Conservation (phyloP, 768 basidiomycete species). For the Suillus variegatus region DNA sequence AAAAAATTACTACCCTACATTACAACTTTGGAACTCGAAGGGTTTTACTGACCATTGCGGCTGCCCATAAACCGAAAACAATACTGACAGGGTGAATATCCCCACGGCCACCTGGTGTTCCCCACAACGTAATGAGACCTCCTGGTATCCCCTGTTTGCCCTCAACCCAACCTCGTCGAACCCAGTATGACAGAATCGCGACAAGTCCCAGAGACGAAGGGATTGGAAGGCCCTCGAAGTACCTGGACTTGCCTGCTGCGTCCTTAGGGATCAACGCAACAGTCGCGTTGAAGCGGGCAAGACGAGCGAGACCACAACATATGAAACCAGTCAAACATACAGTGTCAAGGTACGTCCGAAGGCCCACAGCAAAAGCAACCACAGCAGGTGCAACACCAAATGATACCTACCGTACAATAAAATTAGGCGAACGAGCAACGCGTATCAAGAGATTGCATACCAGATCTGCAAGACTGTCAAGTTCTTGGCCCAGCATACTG, state of each 20-base stretch:
- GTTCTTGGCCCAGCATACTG: conserved; percentile 95
- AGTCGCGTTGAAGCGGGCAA: conserved; percentile 98
- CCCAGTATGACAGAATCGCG: conserved; percentile 77
- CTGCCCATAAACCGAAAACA: conserved; percentile 85
- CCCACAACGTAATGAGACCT: conserved; percentile 77
- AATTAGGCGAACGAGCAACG: conserved; percentile 6
- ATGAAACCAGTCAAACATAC: conserved; percentile 87
- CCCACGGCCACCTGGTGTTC: conserved; percentile 67
- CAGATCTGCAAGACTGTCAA: conserved; percentile 95
- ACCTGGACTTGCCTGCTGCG: conserved; percentile 80
- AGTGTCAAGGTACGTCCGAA: conserved; percentile 90
- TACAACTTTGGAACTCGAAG: conserved; percentile 80
- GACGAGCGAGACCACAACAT: conserved; percentile 93
- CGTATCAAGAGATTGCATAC: conserved; percentile 43
- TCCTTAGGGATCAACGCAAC: conserved; percentile 94
- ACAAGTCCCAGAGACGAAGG: conserved; percentile 87
- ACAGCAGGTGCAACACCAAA: conserved; percentile 98
- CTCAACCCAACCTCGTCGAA: conserved; percentile 81
- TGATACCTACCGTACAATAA: conserved; percentile 65
- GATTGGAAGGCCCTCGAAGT: conserved; percentile 98
- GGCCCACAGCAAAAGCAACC: conserved; percentile 85
- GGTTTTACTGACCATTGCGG: conserved; percentile 98
- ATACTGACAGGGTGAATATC: conserved; percentile 82
- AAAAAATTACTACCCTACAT: conserved; percentile 17
- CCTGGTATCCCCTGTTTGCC: conserved; percentile 74